Conservation (phyloP, 768 basidiomycete species). For the Fibroporia radiculosa region DNA sequence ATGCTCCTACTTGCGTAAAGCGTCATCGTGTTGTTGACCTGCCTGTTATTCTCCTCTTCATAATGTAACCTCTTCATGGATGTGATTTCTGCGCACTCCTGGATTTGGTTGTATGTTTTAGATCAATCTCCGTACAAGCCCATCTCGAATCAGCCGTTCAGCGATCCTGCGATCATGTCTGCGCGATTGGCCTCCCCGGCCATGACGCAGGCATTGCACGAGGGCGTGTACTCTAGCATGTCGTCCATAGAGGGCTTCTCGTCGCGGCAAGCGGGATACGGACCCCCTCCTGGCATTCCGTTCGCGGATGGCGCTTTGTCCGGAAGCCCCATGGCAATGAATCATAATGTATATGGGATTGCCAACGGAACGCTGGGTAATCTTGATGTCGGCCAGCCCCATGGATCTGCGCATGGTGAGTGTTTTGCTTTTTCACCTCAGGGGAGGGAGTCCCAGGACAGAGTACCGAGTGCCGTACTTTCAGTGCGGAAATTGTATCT, state of each 20-base stretch:
- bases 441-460: conserved; percentile 76
- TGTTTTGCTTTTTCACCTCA: conserved; percentile 40
- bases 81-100: conserved; percentile 19
- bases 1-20: conserved; percentile 35
- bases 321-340: conserved; percentile 25
- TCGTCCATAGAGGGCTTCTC: conserved; percentile 12
- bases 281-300: conserved; percentile 64
- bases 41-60: conserved; percentile 7
- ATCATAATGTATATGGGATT: conserved; percentile 15
- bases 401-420: conserved; percentile 59
- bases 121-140: conserved; percentile 27
- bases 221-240: conserved; percentile 13
- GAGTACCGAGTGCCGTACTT: conserved; percentile 86
- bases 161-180: conserved; percentile 77
- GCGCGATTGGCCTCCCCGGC: conserved; percentile 48
- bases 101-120: conserved; percentile 13
- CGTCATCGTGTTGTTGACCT: conserved; percentile 25
- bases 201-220: conserved; percentile 14
- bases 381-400: conserved; percentile 26
- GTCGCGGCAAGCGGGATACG: conserved; percentile 19
- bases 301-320: conserved; percentile 29
- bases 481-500: conserved; percentile 81
- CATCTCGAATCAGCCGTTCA: conserved; percentile 42
- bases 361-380: conserved; percentile 16
- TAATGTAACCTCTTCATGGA: conserved; percentile 5